Evolutionary conservation across 805 yeast species (phyloP).

Genomic region (Metschnikowia kunwiensis): DNA sequence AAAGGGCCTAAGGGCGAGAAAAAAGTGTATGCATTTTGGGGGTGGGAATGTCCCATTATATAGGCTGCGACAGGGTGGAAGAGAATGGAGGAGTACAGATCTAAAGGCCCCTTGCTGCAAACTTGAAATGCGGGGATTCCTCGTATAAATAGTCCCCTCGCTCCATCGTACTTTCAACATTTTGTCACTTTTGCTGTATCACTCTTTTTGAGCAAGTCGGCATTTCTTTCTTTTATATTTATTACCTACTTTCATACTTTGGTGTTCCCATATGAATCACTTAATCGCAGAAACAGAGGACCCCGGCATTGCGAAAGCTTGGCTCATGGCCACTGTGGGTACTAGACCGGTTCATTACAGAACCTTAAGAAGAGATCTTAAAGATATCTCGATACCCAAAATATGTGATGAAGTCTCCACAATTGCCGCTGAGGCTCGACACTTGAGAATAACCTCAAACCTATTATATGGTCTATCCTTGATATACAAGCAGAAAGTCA

Average conservation of each 20-base stretch:
- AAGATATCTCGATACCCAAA: slow-evolving; percentile 39
- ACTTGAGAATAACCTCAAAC: slow-evolving; percentile 36
- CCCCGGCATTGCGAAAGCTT: slow-evolving; percentile 23
- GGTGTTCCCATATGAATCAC: slow-evolving; percentile 1
- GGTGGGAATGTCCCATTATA: no score
- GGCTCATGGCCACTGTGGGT: slow-evolving; percentile 45
- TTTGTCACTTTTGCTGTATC: no score
- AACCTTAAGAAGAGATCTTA: slow-evolving; percentile 30
- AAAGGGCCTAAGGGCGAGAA: no score
- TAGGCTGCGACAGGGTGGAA: no score
- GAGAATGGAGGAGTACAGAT: no score
- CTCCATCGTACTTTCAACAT: no score
- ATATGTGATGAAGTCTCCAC: slow-evolving; percentile 30
- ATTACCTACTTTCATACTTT: neutral
- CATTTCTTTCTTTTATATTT: neutral
- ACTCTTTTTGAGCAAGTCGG: no score
- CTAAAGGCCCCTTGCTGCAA: no score
- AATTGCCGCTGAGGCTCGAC: slow-evolving; percentile 19
- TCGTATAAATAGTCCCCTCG: no score
- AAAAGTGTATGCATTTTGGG: no score
- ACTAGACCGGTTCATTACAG: slow-evolving; percentile 25
- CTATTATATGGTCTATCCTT: slow-evolving; percentile 49
- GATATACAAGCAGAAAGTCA: slow-evolving; percentile 48
- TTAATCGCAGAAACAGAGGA: slow-evolving; percentile 3
- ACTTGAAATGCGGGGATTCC: no score